Base-by-base conservation (phyloP, 768 basidiomycete genomes). In the Dacryopinax primogenitus region DNA sequence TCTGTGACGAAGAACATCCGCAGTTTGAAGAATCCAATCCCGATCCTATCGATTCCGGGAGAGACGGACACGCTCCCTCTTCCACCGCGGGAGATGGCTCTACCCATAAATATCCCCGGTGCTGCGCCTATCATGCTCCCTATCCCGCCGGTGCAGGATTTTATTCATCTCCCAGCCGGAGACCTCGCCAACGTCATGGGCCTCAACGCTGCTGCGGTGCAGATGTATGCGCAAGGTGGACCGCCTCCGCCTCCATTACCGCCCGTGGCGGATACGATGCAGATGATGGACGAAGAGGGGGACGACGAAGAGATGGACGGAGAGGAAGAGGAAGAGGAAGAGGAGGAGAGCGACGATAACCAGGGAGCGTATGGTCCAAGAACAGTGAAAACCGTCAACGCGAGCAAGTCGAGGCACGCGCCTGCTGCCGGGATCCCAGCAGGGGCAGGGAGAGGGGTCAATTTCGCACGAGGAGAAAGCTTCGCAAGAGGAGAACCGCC, bases 1-100 rank as follows among this genome's bases (percentile, higher is more conserved):
- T 21, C 51, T 3, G 51, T 58, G 30, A 58, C 51, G 51, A 58
- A 58, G 51, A 58, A 58, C 30, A 58, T 58, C 51, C 51, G 51
- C 26, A 58, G 51, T 30, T 21, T 58, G 51, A 58, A 58, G 51
- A 26, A 58, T 30, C 51, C 51, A 2, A 58, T 58, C 30, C 51
- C 51, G 13, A 28, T 58, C 9, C 30, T 58, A 18, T 28, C 51
- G 13, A 58, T 58, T 30, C 51, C 51, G 26, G 51, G 51, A 9
- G 51, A 58, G 26, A 58, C 51, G 51, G 51, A 58, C 51, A 28
- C 51, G 51, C 13, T 28, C 7, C 26, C 26, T 30, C 13, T 13
- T 13, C 51, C 51, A 30, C 51, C 11, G 13, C 51, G 26, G 51
- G 51, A 26, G 26, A 32, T 26, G 9, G 51, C 51, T 11, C 23